These are phyloP conservation scores for Leucosporidium creatinivorum DNA, from an alignment of 768 basidiomycete genomes.

Conservation along the genomic window DNA sequence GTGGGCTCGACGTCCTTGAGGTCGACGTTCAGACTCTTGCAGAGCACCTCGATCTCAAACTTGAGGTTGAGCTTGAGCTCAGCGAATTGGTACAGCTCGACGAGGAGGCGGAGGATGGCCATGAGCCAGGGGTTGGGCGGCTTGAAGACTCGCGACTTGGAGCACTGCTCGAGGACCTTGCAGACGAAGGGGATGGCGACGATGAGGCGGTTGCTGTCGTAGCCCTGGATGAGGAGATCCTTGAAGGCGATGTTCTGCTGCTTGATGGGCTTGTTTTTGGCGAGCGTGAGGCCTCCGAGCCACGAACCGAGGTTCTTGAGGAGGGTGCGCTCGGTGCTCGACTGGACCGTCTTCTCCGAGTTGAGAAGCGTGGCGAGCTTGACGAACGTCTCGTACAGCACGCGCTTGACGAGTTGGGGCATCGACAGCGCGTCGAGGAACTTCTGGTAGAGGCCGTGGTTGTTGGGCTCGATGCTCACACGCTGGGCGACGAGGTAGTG, in stretches of 20 bases:
- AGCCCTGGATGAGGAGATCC: constrained; percentile 92
- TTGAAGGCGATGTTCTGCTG: constrained; percentile 93
- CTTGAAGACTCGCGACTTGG: constrained; percentile 83
- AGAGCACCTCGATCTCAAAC: constrained; percentile 96
- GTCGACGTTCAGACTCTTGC: constrained; percentile 82
- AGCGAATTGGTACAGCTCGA: constrained; percentile 93
- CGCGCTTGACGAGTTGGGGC: constrained; percentile 59
- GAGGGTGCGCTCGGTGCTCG: constrained; percentile 71
- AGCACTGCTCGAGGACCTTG: constrained; percentile 86
- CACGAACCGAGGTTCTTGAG: constrained; percentile 93
- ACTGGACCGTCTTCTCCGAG: constrained; percentile 79
- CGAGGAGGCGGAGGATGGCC: constrained; percentile 83
- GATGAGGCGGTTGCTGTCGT: constrained; percentile 78
- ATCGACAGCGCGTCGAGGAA: constrained; percentile 78
- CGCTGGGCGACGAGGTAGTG: constrained; percentile 96
- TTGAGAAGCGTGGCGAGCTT: constrained; percentile 83
- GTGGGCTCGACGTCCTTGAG: constrained; percentile 77
- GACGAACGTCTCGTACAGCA: constrained; percentile 87
- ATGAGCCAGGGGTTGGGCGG: constrained; percentile 98
- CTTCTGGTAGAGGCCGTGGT: constrained; percentile 87
- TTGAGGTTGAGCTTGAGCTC: constrained; percentile 94
- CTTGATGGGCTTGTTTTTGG: constrained; percentile 83
- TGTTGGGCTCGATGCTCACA: constrained; percentile 92
- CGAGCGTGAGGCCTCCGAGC: constrained; percentile 88
- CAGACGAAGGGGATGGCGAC: constrained; percentile 97